Evolutionary conservation across 768 basidiomycete genomes (phyloP).

Genomic region (Lenzites betulinus): DNA sequence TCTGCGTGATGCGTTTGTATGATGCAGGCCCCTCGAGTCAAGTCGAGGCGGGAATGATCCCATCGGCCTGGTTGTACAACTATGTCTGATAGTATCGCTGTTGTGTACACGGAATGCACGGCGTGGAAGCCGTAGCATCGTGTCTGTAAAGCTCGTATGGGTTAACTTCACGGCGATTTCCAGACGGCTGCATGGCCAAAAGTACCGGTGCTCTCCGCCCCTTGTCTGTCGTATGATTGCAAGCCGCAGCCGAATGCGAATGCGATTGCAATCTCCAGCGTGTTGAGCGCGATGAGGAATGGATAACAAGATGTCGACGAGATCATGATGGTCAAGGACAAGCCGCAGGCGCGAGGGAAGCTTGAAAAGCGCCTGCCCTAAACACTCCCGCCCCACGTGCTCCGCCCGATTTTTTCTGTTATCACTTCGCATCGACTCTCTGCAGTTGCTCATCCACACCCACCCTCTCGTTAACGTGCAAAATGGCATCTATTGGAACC

Average conservation of each 20-base stretch:
- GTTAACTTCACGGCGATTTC: no score
- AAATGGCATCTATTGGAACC: slow-evolving; percentile 64
- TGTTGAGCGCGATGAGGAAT: background rate
- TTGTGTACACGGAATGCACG: no score
- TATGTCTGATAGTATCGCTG: no score
- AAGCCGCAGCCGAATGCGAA: background rate
- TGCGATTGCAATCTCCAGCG: background rate
- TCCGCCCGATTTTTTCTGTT: slow-evolving; percentile 15
- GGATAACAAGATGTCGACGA: slow-evolving; percentile 7
- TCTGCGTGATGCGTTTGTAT: no score
- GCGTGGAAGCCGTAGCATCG: no score
- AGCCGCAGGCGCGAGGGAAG: background rate
- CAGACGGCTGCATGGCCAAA: no score
- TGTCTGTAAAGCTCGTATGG: no score
- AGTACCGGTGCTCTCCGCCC: no score
- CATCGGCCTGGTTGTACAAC: no score
- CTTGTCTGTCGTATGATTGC: no score
- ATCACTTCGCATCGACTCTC: slow-evolving; percentile 19
- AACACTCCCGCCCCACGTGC: slow-evolving; percentile 14
- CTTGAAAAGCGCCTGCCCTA: slow-evolving; percentile 9
- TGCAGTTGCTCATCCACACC: slow-evolving; percentile 18
- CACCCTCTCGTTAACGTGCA: slow-evolving; percentile 32
- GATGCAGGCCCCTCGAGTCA: no score
- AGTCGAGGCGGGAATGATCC: no score
- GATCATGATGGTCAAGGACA: background rate